phyloP scores from a whole-genome alignment of 805 yeast genomes.

The Teunomyces pallodes region DNA sequence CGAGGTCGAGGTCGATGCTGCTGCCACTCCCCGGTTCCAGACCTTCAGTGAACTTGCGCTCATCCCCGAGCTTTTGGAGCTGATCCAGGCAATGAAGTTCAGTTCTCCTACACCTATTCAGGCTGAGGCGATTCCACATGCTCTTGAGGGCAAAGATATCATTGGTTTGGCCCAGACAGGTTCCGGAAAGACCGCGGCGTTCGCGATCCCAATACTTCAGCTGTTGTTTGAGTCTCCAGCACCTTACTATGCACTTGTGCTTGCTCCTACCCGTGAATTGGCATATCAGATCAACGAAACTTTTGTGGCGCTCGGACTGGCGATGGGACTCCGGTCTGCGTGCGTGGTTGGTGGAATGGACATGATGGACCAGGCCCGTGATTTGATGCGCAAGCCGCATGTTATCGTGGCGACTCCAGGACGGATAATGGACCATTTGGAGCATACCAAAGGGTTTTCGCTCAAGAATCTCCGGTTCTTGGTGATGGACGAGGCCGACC shows the following conservation, averaged over 20 bases:
- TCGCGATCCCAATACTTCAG: conserved; percentile 93
- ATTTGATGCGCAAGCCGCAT: conserved; percentile 91
- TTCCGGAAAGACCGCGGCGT: conserved; percentile 97
- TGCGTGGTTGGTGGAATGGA: conserved; percentile 98
- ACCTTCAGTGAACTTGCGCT: conserved; percentile 51
- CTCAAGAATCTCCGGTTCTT: conserved; percentile 73
- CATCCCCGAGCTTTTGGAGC: conserved; percentile 76
- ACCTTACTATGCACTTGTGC: conserved; percentile 83
- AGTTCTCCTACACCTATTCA: conserved; percentile 92
- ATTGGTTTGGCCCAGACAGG: conserved; percentile 98
- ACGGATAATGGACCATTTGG: conserved; percentile 88
- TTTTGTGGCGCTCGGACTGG: conserved; percentile 86
- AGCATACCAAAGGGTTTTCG: conserved; percentile 86
- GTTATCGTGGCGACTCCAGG: conserved; percentile 96
- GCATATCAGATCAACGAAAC: conserved; percentile 91
- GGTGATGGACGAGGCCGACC: conserved; percentile 97
- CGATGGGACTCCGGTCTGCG: conserved; percentile 88
- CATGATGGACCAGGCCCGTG: conserved; percentile 96
- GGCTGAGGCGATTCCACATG: conserved; percentile 85
- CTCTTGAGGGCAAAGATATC: conserved; percentile 84
- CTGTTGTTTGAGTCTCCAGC: conserved; percentile 85
- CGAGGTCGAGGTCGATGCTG: conserved; percentile 1
- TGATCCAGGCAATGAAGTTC: conserved; percentile 72
- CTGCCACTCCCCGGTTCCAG: conserved; percentile 5
- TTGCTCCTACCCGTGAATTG: conserved; percentile 83